Evolutionary conservation across 108 stramenopile species (phyloP).

Genomic region (Nannochloropsis salina): DNA sequence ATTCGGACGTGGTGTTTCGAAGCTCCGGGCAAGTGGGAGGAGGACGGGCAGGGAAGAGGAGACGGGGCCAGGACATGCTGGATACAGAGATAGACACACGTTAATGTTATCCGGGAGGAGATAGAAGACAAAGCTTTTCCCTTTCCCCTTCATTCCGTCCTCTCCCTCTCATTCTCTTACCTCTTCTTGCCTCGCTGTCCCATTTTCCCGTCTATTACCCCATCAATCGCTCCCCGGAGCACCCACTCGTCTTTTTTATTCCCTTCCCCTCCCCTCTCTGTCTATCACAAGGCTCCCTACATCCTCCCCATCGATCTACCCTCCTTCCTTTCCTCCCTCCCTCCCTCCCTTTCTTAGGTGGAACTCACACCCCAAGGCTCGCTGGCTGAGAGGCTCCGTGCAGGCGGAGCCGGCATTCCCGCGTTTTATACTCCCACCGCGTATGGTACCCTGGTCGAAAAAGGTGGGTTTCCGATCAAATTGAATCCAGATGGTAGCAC

Average conservation of each 20-base stretch:
- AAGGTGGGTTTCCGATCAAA: constrained; percentile 82
- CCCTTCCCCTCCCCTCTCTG: not conserved
- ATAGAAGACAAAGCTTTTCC: too few species aligned
- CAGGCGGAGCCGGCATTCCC: constrained; percentile 79
- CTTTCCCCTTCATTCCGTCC: too few species aligned
- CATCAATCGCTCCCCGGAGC: not conserved
- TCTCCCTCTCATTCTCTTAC: not conserved
- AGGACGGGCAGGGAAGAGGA: not conserved
- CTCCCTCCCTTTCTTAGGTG: not conserved
- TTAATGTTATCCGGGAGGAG: too few species aligned
- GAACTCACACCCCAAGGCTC: constrained; percentile 84
- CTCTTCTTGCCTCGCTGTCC: not conserved
- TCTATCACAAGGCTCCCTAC: not conserved
- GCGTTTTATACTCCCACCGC: constrained; percentile 87
- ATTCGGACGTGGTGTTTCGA: not conserved
- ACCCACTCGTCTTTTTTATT: not conserved
- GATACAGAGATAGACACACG: too few species aligned
- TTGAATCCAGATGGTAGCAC: constrained; percentile 65
- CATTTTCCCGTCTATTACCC: too few species aligned
- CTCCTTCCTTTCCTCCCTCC: not conserved
- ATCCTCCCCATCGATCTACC: not conserved
- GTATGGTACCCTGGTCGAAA: constrained; percentile 74
- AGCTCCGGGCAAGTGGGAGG: not conserved
- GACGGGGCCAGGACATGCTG: not conserved
- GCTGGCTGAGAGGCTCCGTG: constrained; percentile 69